Evolutionary conservation across 805 yeast genomes (phyloP), one percentile per base, ranked within the genome.

Genomic region (Lipomyces yamanashiensis): DNA sequence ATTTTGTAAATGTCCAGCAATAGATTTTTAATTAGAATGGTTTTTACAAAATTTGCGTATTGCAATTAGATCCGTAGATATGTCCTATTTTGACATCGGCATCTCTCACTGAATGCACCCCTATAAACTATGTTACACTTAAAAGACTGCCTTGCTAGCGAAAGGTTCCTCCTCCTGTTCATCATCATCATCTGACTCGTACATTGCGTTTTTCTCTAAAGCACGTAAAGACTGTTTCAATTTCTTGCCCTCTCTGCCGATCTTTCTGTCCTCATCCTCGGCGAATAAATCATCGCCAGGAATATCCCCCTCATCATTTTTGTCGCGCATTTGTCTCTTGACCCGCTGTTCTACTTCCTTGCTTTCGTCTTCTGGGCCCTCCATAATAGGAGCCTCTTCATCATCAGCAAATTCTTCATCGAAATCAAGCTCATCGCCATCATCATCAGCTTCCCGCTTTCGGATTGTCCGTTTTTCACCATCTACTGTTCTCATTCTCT

Each of bases 331-430:
- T 75, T 90, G 96, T 67, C 83, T 86, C 75, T 90, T 91, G 74
- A 90, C 87, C 71, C 89, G 87, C 69, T 82, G 64, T 45, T 95
- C 97, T 57, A 92, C 89, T 67, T 91, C 89, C 74, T 89, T 92
- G 74, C 90, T 89, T 73, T 95, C 98, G 72, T 95, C 97, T 73
- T 93, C 98, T 66, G 92, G 82, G 53, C 97, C 97, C 72, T 93
- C 98, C 81, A 93, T 85, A 63, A 95, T 89, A 36, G 99, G 99
- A 1, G 98, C 98, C 75, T 93, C 99, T 78, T 95, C 99, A 75
- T 95, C 99, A 76, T 95, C 99, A 34, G 95, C 98, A 77, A 95
- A 95, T 75, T 92, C 98, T 75, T 95, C 98, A 70, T 95, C 98
- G 72, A 82, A 93, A 77, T 93, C 99, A 72, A 95, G 78, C 73